Conservation (phyloP, 192 early-diverging fungal species). For the Entophlyctis helioformis region DNA sequence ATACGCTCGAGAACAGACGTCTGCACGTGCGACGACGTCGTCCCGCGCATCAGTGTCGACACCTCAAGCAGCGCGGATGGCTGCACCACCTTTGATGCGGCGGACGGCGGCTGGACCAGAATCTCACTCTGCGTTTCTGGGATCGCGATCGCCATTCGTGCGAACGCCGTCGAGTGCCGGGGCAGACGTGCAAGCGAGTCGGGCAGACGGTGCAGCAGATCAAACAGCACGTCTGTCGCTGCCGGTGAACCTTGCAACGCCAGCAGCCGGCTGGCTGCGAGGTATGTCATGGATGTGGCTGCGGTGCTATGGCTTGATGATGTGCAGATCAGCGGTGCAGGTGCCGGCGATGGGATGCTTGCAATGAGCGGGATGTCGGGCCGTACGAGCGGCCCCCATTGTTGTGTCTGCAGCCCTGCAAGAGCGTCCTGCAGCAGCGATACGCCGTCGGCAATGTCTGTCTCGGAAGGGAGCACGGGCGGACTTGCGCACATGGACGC, state of each 20-base stretch:
- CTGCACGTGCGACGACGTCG: no score
- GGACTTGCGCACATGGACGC: no score
- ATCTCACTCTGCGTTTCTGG: slow-evolving; percentile 3
- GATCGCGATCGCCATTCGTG: not conserved
- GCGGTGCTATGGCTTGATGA: slow-evolving; percentile 1
- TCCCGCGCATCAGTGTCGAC: no score
- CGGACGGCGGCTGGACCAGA: no score
- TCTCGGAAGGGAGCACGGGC: no score
- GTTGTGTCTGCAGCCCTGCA: no score
- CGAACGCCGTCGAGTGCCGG: not conserved
- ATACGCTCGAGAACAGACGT: no score
- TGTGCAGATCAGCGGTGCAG: not conserved
- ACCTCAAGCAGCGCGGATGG: no score
- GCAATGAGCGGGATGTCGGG: not conserved
- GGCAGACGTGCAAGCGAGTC: slow-evolving; percentile 1
- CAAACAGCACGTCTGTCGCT: slow-evolving; percentile 5
- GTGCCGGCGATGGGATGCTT: not conserved
- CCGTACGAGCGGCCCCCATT: not conserved
- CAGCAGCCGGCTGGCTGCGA: not conserved
- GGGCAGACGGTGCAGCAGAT: slow-evolving; percentile 8
- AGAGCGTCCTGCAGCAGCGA: no score
- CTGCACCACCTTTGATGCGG: no score
- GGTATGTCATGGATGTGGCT: slow-evolving; percentile 7
- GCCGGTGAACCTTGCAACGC: no score
- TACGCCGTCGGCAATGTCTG: no score